These are phyloP conservation scores for Populus simonii DNA, from an alignment of 345 rosid genomes.

Conservation along the genomic window DNA sequence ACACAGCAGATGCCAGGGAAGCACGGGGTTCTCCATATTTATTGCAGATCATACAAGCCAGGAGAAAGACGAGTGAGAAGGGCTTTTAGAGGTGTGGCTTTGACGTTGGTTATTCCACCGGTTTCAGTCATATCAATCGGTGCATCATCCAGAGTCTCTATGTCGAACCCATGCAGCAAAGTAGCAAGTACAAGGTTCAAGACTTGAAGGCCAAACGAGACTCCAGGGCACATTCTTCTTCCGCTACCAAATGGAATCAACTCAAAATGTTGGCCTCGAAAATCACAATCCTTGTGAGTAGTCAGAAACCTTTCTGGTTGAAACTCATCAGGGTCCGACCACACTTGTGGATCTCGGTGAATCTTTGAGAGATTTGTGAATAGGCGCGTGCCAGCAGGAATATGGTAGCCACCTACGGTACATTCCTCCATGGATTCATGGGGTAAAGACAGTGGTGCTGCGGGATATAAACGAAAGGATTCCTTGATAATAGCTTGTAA, in stretches of 20 bases:
- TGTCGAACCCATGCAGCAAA: neutral
- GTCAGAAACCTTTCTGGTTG: conserved; percentile 16
- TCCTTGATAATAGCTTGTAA: conserved; percentile 30
- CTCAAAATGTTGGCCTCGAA: conserved; percentile 3
- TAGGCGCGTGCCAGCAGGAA: conserved; percentile 13
- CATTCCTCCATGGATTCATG: conserved; percentile 14
- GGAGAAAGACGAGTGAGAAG: conserved; percentile 9
- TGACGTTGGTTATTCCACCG: conserved; percentile 17
- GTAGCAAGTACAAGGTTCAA: neutral
- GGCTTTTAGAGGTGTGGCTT: conserved; percentile 24
- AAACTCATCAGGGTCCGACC: conserved; percentile 4
- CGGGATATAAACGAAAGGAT: conserved; percentile 19
- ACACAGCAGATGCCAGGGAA: too few relatives aligned
- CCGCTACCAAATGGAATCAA: conserved; percentile 15
- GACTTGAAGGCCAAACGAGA: neutral
- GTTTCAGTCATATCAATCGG: conserved; percentile 15
- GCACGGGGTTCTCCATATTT: too few relatives aligned
- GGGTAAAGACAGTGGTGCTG: neutral
- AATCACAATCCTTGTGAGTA: conserved; percentile 1
- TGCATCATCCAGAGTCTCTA: neutral
- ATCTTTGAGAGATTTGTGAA: conserved; percentile 4
- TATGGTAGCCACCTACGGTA: conserved; percentile 1
- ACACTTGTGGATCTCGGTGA: conserved; percentile 5
- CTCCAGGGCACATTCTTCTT: conserved; percentile 1
- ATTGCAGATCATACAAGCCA: neutral